Conservation (phyloP, 202 grass and related monocot genomes). For the Schoenoplectus triqueter region DNA sequence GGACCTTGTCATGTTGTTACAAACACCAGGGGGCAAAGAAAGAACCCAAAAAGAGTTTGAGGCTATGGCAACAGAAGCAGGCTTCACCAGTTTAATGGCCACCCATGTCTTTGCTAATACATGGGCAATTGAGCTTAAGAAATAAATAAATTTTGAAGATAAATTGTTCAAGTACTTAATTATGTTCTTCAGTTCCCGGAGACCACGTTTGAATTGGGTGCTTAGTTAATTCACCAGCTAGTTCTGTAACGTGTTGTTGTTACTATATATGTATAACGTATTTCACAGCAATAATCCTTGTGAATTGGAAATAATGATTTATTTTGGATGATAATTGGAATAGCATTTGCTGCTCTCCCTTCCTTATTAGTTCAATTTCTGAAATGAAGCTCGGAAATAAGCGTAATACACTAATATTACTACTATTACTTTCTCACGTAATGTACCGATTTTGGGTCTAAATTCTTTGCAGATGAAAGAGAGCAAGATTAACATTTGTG, state of each 20-base stretch:
- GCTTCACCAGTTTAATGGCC: slow-evolving; percentile 49
- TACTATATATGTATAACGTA: neutral
- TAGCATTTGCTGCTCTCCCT: neutral
- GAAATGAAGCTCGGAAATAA: neutral
- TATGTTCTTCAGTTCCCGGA: neutral
- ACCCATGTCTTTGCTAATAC: slow-evolving; percentile 62
- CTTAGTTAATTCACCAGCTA: neutral
- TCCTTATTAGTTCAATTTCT: neutral
- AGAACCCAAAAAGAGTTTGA: slow-evolving; percentile 62
- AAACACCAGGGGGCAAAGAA: slow-evolving; percentile 72
- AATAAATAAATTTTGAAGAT: slow-evolving; percentile 44
- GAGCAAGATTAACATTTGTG: neutral
- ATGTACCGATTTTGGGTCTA: neutral
- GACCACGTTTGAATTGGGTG: neutral
- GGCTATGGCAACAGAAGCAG: slow-evolving; percentile 54
- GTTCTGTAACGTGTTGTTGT: neutral
- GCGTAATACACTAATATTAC: neutral
- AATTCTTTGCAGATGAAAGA: neutral
- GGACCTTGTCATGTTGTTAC: slow-evolving; percentile 77
- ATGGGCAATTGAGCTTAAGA: slow-evolving; percentile 69
- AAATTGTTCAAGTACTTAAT: neutral
- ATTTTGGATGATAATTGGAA: neutral
- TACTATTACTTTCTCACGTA: neutral
- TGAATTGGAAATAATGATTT: neutral
- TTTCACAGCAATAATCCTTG: no score